Base-by-base conservation (phyloP, 1,139 yeast species). In the Magnusiomyces tetraspermus region DNA sequence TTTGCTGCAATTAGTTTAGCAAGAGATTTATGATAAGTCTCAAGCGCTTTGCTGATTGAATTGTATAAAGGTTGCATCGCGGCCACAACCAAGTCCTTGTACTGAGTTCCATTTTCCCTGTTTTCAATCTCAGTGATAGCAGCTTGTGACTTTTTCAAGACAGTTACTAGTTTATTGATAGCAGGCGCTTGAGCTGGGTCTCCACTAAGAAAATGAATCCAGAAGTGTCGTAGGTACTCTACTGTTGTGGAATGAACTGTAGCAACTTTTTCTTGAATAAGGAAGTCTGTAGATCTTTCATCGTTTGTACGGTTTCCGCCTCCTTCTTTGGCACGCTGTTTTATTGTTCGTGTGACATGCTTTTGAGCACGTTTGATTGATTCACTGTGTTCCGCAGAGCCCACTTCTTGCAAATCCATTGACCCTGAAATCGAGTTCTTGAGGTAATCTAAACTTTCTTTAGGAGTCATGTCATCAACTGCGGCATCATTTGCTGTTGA, bases 141-240 rank as follows among this genome's bases (percentile, higher is more conserved):
- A 21, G 71, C 75, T 13, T 71, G 58, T 40, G 79, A 79, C 56
- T 78, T 79, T 31, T 68, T 65, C 31, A 82, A 60, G 51, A 78
- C 74, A 31, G 68, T 70, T 52, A 75, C 78, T 40, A 80, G 67
- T 51, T 72, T 76, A 45, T 73, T 68, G 21, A 79, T 69, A 21
- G 72, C 71, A 1, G 62, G 59, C 11, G 78, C 80, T 56, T 77
- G 77, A 24, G 76, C 70, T 19, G 78, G 73, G 51, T 80, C 83
- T 13, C 80, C 79, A 31, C 81, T 77, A 58, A 76, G 76, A 60
- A 78, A 80, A 61, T 79, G 81, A 4, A 74, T 64, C 84, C 88
- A 84, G 63, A 83, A 84, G 64, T 84, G 90, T 53, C 80, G 76
- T 47, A 84, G 65, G 61, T 83, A 83, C 64, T 84, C 92, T 42